A percentile compares a stretch with the other conserved stretches of the same genome.
phyloP scores from a whole-genome alignment of 2,329 filamentous ascomycete species.

The Chaetomiaceae sp. region DNA sequence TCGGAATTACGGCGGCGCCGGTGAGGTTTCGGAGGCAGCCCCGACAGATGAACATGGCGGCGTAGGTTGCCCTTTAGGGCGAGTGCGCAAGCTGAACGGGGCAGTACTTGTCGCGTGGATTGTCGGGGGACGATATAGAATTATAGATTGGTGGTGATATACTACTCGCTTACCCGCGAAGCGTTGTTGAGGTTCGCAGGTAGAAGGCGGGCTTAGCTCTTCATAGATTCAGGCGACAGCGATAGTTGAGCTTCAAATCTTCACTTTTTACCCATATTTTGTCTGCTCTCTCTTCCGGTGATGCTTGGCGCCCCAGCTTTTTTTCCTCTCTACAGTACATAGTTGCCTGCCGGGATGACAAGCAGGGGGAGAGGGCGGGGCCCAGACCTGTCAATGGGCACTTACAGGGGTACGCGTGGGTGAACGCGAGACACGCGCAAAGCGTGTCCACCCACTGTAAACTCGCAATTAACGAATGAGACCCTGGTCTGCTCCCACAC shows the following conservation, averaged over 20 bases:
- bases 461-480: constrained; percentile 11
- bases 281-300: not conserved
- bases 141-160: too few relatives aligned
- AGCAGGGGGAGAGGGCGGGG: not conserved
- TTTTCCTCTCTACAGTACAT: not conserved
- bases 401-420: constrained; percentile 11
- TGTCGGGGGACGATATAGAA: not conserved
- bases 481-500: not conserved
- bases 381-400: too few relatives aligned
- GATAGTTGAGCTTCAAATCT: not conserved
- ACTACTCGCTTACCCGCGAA: not conserved
- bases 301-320: constrained; percentile 11
- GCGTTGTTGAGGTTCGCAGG: not conserved
- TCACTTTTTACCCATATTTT: not conserved
- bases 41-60: constrained; percentile 38
- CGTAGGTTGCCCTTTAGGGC: not conserved
- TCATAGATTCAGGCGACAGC: not conserved
- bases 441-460: constrained; percentile 10
- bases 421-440: constrained; percentile 15
- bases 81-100: not conserved
- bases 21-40: constrained; percentile 32
- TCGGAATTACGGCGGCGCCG: not conserved
- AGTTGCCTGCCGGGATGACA: constrained; percentile 9
- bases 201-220: not conserved
- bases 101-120: not conserved